phyloP scores from a whole-genome alignment of 257 asterid genomes.

The Scutellaria galericulata region DNA sequence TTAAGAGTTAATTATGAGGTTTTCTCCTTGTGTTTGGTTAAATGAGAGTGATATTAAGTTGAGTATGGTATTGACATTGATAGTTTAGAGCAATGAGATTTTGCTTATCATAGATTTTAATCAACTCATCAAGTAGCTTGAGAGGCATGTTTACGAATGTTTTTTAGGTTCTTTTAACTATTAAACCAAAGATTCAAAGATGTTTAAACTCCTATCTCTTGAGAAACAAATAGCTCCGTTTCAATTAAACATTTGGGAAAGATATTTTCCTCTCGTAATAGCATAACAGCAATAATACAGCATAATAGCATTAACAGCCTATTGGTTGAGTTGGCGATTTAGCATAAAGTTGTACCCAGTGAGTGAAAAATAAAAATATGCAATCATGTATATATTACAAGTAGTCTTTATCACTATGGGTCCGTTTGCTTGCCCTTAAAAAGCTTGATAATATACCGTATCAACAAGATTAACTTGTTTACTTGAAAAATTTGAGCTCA shows the following conservation, averaged over 20 bases:
- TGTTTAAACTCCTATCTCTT: background rate
- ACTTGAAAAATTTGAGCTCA: no score
- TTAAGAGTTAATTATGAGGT: background rate
- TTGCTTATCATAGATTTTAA: background rate
- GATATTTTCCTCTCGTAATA: background rate
- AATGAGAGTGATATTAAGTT: background rate
- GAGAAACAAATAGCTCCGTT: background rate
- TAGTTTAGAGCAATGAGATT: background rate
- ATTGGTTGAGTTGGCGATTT: constrained; percentile 1
- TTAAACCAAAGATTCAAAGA: background rate
- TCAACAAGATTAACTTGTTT: no score
- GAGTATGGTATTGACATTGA: background rate
- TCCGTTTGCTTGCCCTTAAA: no score
- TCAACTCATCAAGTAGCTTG: background rate
- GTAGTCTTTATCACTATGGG: background rate
- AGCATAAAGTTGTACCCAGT: background rate
- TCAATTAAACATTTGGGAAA: background rate
- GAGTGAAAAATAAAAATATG: background rate
- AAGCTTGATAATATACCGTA: no score
- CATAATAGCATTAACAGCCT: no score
- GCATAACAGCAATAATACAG: no score
- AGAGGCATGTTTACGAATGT: background rate
- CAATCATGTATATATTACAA: background rate
- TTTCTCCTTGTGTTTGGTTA: background rate
- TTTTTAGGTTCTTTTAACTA: background rate